phyloP scores from a whole-genome alignment of 345 rosid species.

The Eucalyptus regnans region DNA sequence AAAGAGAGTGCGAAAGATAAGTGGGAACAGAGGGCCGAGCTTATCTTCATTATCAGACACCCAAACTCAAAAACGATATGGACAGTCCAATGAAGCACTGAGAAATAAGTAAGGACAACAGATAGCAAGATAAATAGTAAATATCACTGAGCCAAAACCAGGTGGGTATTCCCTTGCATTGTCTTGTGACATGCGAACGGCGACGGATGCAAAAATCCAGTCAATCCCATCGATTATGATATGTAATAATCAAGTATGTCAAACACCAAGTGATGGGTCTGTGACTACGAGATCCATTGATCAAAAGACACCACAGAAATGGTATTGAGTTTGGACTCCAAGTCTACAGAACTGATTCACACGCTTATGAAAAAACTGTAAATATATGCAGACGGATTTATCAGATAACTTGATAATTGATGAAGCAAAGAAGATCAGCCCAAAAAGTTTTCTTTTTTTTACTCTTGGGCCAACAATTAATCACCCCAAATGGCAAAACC shows the following conservation, averaged over 20 bases:
- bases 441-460: background rate
- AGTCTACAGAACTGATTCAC: background rate
- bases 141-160: background rate
- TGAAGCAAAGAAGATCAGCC: background rate
- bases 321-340: background rate
- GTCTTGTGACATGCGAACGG: background rate
- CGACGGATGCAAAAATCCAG: background rate
- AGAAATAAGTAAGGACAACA: background rate
- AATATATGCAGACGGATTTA: background rate
- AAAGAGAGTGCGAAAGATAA: background rate
- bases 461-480: background rate
- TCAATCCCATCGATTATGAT: background rate
- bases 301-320: background rate
- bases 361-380: background rate
- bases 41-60: background rate
- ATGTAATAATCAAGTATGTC: background rate
- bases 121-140: background rate
- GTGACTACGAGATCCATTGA: background rate
- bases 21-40: background rate
- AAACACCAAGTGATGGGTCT: background rate
- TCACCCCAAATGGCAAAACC: background rate
- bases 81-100: background rate
- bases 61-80: background rate
- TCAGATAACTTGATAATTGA: background rate
- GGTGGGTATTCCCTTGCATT: background rate